Evolutionary conservation across 805 yeast species (phyloP).

Genomic region (Debaryomyces hansenii): DNA sequence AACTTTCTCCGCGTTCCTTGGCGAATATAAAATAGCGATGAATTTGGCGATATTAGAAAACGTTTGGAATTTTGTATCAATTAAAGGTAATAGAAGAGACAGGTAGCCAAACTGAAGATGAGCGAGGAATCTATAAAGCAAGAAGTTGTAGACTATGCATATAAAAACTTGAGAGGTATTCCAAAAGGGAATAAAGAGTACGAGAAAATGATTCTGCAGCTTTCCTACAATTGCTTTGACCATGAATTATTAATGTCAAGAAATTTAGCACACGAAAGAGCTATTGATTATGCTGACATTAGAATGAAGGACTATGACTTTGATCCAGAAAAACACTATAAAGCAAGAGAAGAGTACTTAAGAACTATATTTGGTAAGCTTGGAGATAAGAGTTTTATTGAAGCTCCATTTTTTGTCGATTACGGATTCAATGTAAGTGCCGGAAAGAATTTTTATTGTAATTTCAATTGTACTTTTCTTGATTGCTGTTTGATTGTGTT

Average conservation of each 20-base stretch:
- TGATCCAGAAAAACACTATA: slow-evolving; percentile 23
- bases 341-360: slow-evolving; percentile 39
- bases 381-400: slow-evolving; percentile 43
- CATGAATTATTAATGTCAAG: slow-evolving; percentile 26
- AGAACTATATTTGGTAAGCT: slow-evolving; percentile 48
- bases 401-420: slow-evolving; percentile 63
- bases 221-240: slow-evolving; percentile 42
- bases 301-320: slow-evolving; percentile 32
- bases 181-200: slow-evolving; percentile 42
- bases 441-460: slow-evolving; percentile 61
- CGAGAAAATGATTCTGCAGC: slow-evolving; percentile 56
- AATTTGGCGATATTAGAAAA: no score
- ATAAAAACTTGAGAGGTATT: slow-evolving; percentile 30
- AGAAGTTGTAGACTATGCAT: slow-evolving; percentile 35
- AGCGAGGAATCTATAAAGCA: slow-evolving; percentile 19
- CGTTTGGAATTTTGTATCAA: no score
- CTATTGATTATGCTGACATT: slow-evolving; percentile 32
- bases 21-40: no score
- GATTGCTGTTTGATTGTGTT: slow-evolving; percentile 62
- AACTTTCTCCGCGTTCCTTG: no score
- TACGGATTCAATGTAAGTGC: slow-evolving; percentile 62
- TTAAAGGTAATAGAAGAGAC: no score
- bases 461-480: slow-evolving; percentile 55
- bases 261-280: slow-evolving; percentile 31
- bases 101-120: neutral